A percentile compares a stretch with the other conserved stretches of the same genome.
Conservation (phyloP, 2,329 filamentous ascomycete species). For the Tolypocladium capitatum region DNA sequence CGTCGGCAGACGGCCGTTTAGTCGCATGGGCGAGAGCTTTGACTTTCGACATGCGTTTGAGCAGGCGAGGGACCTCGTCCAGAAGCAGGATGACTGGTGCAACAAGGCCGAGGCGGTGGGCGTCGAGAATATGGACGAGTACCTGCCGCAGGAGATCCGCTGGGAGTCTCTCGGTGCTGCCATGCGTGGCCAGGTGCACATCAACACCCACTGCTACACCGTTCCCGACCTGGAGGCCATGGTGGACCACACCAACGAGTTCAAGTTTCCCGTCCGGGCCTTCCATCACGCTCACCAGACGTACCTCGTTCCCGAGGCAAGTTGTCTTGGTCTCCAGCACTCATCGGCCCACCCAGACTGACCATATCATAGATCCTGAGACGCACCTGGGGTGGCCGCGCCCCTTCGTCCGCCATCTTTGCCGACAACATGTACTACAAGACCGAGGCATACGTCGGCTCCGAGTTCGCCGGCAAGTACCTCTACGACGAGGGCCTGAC, state of each 20-base stretch:
- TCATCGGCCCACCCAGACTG: not conserved
- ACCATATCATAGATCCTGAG: constrained; percentile 31
- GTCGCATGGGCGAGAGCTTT: constrained; percentile 55
- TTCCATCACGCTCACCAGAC: constrained; percentile 61
- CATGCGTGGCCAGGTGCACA: constrained; percentile 51
- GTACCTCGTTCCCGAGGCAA: constrained; percentile 49
- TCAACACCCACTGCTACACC: constrained; percentile 63
- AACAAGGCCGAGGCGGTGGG: constrained; percentile 37
- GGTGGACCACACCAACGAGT: constrained; percentile 59
- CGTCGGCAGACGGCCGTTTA: constrained; percentile 39
- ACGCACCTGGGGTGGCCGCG: constrained; percentile 37
- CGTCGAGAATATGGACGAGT: constrained; percentile 35
- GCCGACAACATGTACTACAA: constrained; percentile 66
- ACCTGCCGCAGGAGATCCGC: constrained; percentile 47
- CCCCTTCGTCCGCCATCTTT: constrained; percentile 50
- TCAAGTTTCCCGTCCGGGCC: constrained; percentile 50
- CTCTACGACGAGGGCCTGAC: constrained; percentile 53
- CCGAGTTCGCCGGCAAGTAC: constrained; percentile 52
- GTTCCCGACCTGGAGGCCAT: constrained; percentile 56
- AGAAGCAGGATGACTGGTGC: constrained; percentile 57
- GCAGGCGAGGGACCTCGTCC: constrained; percentile 41
- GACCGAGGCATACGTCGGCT: constrained; percentile 49
- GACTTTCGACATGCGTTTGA: constrained; percentile 56
- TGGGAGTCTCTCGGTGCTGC: constrained; percentile 53
- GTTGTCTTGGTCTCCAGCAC: constrained; percentile 1